Base-by-base conservation (phyloP, 805 yeast genomes). In the Candida sonorensis region DNA sequence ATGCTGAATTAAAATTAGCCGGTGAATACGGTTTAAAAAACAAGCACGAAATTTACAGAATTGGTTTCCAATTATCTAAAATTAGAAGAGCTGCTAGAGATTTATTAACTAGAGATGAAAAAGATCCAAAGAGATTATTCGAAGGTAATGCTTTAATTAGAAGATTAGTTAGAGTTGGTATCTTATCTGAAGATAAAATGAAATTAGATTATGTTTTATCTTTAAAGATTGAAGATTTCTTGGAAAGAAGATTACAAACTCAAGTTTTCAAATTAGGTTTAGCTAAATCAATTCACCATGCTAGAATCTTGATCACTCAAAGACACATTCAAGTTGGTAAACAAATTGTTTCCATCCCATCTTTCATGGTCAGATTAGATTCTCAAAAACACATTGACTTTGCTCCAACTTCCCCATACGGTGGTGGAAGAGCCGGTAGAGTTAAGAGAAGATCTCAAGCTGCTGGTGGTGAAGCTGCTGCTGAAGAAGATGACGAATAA, bases 21-120 rank as follows among this genome's bases (percentile, higher is more conserved):
- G 98, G 98, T 79, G 97, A 92, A 74, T 88, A 73, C 83, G 98
- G 98, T 81, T 82, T 92, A 67, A 90, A 87, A 78, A 92, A 92
- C 96, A 92, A 92, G 90, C 85, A 94, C 69, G 98, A 92, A 76
- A 86, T 92, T 70, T 92, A 92, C 94, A 87, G 98, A 83, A 88
- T 92, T 68, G 94, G 94, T 69, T 85, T 83, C 81, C 97, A 92
- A 77, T 84, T 92, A 64, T 92, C 98, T 50, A 92, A 92, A 81
- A 90, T 92, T 67, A 88, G 98, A 78, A 87, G 98, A 78, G 98
- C 98, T 69, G 98, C 98, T 66, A 95, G 98, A 83, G 97, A 92
- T 65, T 77, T 92, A 62, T 81, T 92, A 72, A 92, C 98, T 78
- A 87, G 96, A 78, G 98, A 92, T 64, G 98, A 92, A 79, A 92